phyloP scores from a whole-genome alignment of 371 early-diverging fungal genomes.

The Mortierella sp. region DNA sequence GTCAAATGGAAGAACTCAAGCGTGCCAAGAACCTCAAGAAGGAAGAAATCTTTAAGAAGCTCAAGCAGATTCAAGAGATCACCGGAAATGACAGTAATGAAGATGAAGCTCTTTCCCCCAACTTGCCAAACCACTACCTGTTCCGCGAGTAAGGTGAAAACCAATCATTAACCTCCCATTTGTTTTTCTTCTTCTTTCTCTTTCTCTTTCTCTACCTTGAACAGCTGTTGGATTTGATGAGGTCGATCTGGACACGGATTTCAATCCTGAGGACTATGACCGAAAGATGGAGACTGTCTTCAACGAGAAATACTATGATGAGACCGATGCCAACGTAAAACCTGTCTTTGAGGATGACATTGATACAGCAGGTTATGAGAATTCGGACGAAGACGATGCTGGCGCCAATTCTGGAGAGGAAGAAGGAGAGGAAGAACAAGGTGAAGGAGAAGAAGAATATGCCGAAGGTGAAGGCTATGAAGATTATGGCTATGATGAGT shows the following conservation, averaged over 20 bases:
- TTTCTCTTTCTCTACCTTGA: slow-evolving; percentile 2
- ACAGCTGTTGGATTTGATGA: slow-evolving; percentile 75
- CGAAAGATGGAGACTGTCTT: slow-evolving; percentile 84
- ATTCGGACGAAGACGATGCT: slow-evolving; percentile 47
- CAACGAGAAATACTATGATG: slow-evolving; percentile 75
- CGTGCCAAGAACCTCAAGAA: slow-evolving; percentile 90
- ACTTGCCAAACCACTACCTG: too few species aligned
- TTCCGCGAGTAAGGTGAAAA: neutral
- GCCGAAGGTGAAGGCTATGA: slow-evolving; percentile 40
- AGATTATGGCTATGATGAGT: slow-evolving; percentile 20
- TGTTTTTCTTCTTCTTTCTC: slow-evolving; percentile 6
- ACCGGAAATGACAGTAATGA: slow-evolving; percentile 74
- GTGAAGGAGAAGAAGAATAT: slow-evolving; percentile 51
- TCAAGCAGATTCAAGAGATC: slow-evolving; percentile 85
- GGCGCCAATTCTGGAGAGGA: slow-evolving; percentile 39
- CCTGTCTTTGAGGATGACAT: slow-evolving; percentile 91
- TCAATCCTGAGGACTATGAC: slow-evolving; percentile 88
- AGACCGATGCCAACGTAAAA: slow-evolving; percentile 65
- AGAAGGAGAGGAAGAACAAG: slow-evolving; percentile 15
- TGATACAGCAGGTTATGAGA: slow-evolving; percentile 64
- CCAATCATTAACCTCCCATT: neutral
- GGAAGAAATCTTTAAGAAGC: slow-evolving; percentile 77
- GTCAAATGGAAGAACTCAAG: slow-evolving; percentile 86
- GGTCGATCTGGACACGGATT: slow-evolving; percentile 89
- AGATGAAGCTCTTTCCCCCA: neutral